Base-by-base conservation (phyloP, 108 stramenopile species). In the Aurantiochytrium sp. region DNA sequence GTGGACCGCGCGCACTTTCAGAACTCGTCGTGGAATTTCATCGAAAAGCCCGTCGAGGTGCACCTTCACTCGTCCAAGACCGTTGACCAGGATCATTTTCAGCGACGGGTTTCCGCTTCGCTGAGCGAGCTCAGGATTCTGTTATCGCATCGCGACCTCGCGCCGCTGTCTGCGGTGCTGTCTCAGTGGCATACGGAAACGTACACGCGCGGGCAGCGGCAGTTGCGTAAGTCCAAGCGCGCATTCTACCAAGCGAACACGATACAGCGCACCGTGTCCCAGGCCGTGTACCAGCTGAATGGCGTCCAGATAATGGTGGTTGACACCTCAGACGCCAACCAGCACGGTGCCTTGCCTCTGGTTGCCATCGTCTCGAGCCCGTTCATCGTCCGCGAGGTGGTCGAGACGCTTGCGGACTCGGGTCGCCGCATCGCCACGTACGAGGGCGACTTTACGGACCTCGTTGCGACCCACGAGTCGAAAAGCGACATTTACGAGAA, bases 371-470 rank as follows among this genome's bases (percentile, higher is more conserved):
- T 81, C 12, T 81, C 73, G 45, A 81, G 73, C 39, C 73, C 73
- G 0, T 8, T 81, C 8, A 30, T 81, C 19, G 2, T 48, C 6
- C 73, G 73, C 2, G 73, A 81, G 45, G 45, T 48, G 1, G 45
- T 81, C 24, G 73, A 81, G 73, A 48, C 45, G 39, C 39, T 81
- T 15, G 39, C 73, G 21, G 73, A 12, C 39, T 41, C 73, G 45
- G 73, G 73, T 12, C 39, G 73, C 19, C 39, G 45, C 27, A 42
- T 81, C 39, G 45, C 73, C 15, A 81, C 73, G 39, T 48, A 48
- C 17, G 73, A 81, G 73, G 73, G 73, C 73, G 73, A 81, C 73
- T 81, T 81, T 2, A 81, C 73, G 0, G 73, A 81, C 24, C 6
- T 81, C 24, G 17, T 81, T 15, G 45, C 73, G 6, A 27, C 73